Conservation (phyloP, 1,284 basidiomycete species). For the Stereum hirsutum region DNA sequence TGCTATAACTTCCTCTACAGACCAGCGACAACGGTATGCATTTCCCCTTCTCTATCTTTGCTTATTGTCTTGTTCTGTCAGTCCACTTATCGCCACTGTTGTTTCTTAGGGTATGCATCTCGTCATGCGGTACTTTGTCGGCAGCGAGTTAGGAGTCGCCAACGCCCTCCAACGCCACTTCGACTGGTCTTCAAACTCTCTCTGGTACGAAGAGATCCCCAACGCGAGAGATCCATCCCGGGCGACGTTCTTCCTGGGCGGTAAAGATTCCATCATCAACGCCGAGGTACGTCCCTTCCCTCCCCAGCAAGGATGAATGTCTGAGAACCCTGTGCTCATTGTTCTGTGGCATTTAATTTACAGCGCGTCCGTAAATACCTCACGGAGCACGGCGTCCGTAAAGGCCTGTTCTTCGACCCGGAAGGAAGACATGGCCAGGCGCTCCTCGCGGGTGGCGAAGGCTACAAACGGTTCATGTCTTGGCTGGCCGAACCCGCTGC, state of each 20-base stretch:
- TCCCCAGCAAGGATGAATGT: background rate
- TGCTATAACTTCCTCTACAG: constrained; percentile 86
- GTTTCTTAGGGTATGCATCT: constrained; percentile 58
- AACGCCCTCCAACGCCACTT: constrained; percentile 80
- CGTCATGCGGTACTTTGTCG: constrained; percentile 80
- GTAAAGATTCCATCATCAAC: constrained; percentile 73
- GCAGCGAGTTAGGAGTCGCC: constrained; percentile 77
- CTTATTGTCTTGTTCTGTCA: constrained; percentile 1
- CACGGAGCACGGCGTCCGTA: constrained; percentile 62
- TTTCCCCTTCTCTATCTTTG: constrained; percentile 4
- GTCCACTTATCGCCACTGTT: constrained; percentile 6
- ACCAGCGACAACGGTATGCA: constrained; percentile 44
- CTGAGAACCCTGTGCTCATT: background rate
- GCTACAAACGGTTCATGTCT: constrained; percentile 50
- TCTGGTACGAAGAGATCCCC: constrained; percentile 87
- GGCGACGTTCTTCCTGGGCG: constrained; percentile 69
- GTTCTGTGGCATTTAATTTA: background rate
- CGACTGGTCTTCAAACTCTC: constrained; percentile 81
- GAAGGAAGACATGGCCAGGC: constrained; percentile 68
- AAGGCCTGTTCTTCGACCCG: constrained; percentile 65
- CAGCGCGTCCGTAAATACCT: constrained; percentile 72
- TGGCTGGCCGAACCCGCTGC: constrained; percentile 40
- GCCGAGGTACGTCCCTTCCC: constrained; percentile 38
- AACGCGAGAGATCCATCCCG: constrained; percentile 52
- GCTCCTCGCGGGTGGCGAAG: constrained; percentile 43